Conservation (phyloP, 1,139 yeast genomes). For the Protomyces inouyei region DNA sequence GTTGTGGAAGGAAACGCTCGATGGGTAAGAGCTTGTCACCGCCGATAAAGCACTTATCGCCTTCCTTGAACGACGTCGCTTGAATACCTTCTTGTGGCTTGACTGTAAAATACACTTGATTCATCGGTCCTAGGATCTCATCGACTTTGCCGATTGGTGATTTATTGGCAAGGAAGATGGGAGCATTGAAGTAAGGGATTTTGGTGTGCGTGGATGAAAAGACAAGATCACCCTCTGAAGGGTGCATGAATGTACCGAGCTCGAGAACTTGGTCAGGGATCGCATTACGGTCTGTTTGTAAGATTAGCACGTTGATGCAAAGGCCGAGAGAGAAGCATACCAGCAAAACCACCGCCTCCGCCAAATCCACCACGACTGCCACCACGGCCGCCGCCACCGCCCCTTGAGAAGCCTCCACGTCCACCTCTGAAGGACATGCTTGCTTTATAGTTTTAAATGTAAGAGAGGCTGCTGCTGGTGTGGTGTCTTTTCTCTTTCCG, state of each 20-base stretch:
- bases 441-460: background rate
- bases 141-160: conserved; percentile 96
- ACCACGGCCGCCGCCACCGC: conserved; percentile 23
- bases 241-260: conserved; percentile 87
- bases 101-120: conserved; percentile 93
- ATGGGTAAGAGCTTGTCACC: conserved; percentile 92
- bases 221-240: conserved; percentile 96
- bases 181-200: conserved; percentile 98
- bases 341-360: conserved; percentile 25
- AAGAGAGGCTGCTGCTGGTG: too few relatives aligned
- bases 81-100: conserved; percentile 95
- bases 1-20: conserved; percentile 65
- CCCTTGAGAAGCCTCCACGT: conserved; percentile 20
- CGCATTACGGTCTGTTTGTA: conserved; percentile 10
- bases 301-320: background rate
- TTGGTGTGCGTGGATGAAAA: conserved; percentile 91
- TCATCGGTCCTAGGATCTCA: conserved; percentile 94
- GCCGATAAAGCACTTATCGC: conserved; percentile 93
- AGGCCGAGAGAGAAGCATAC: background rate
- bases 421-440: conserved; percentile 25
- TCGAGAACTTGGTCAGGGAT: conserved; percentile 47
- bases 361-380: conserved; percentile 19
- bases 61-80: conserved; percentile 85
- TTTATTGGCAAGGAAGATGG: conserved; percentile 87
- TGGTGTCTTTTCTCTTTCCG: too few relatives aligned